Evolutionary conservation across 306 rosid species (phyloP).

Genomic region (Corylus heterophylla): DNA sequence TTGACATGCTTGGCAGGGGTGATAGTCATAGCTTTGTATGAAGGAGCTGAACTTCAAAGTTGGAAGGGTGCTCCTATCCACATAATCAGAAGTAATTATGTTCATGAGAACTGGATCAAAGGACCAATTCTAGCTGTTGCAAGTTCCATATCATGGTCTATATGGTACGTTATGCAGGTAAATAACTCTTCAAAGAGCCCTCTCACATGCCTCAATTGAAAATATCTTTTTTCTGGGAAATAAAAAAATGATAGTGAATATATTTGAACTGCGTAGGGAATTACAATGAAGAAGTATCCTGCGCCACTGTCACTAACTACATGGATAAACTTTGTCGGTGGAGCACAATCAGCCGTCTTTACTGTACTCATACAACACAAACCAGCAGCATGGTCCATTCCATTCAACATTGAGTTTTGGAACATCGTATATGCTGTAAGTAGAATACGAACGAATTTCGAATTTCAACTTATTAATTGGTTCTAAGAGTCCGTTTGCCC

Average conservation of each 20-base stretch:
- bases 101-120: conserved; percentile 41
- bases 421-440: conserved; percentile 36
- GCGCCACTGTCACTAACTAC: conserved; percentile 49
- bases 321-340: conserved; percentile 44
- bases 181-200: not conserved
- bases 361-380: conserved; percentile 30
- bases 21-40: conserved; percentile 32
- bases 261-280: conserved; percentile 25
- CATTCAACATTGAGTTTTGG: conserved; percentile 31
- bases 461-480: not conserved
- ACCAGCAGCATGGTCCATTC: conserved; percentile 29
- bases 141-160: conserved; percentile 51
- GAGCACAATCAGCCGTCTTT: conserved; percentile 43
- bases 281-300: conserved; percentile 45
- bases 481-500: not conserved
- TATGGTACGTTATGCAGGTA: conserved; percentile 53
- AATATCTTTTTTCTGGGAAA: not conserved
- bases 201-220: not conserved
- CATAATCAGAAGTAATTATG: conserved; percentile 5
- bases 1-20: conserved; percentile 37
- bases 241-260: not conserved
- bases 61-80: conserved; percentile 29
- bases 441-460: not conserved
- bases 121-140: conserved; percentile 44
- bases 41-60: conserved; percentile 38